Conservation (phyloP, 148 eudicot genomes). For the Camellia sinensis region DNA sequence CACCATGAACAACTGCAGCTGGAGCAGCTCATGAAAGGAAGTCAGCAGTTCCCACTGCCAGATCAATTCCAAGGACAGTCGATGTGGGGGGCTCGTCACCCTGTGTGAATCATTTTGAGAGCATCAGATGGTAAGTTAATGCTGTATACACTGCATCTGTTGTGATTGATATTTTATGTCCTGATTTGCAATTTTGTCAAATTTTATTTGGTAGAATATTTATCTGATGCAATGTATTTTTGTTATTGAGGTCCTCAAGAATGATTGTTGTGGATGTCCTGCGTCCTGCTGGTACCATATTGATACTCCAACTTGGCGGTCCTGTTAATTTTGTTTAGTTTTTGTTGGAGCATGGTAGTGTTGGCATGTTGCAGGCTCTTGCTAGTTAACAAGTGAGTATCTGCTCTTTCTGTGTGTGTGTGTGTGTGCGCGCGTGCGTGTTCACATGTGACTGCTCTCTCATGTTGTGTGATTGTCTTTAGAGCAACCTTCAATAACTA, state of each 20-base stretch:
- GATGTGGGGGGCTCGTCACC: constrained; percentile 45
- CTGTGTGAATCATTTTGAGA: constrained; percentile 39
- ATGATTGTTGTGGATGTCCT: constrained; percentile 37
- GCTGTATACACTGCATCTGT: constrained; percentile 4
- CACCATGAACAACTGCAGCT: constrained; percentile 35
- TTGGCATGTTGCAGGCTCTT: constrained; percentile 41
- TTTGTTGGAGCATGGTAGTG: constrained; percentile 44
- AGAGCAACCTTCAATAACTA: too few species aligned
- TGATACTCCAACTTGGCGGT: constrained; percentile 35
- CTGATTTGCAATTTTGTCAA: background rate
- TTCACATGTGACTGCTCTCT: background rate
- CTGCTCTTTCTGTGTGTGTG: background rate
- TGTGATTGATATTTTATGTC: background rate
- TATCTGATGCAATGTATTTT: constrained; percentile 2
- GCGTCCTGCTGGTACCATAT: constrained; percentile 32
- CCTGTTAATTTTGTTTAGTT: constrained; percentile 31
- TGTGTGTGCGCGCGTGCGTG: too few species aligned
- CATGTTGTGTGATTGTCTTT: background rate
- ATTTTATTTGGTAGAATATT: background rate
- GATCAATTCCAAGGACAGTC: constrained; percentile 48
- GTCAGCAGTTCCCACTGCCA: constrained; percentile 40
- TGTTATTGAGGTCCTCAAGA: constrained; percentile 33
- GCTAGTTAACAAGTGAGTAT: constrained; percentile 44
- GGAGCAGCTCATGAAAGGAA: constrained; percentile 34
- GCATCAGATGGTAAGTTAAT: constrained; percentile 30